Percentiles rank a stretch among this genome's conserved stretches.
Conservation (phyloP, 192 early-diverging fungal genomes). For the Linderina pennispora region DNA sequence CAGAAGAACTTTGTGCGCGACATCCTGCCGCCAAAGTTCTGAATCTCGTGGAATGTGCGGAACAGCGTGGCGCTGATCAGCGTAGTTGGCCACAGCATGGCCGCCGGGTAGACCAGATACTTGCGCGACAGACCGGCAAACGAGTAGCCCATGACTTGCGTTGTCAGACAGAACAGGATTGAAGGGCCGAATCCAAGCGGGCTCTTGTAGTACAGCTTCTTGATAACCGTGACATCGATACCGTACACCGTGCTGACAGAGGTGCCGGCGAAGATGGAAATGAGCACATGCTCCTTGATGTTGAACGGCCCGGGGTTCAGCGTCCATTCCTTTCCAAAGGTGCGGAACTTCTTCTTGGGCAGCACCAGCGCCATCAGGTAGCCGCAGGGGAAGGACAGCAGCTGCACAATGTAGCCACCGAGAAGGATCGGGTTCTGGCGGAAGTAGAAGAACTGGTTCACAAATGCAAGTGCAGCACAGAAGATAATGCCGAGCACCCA, state of each 20-base stretch:
- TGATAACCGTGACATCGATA: constrained; percentile 69
- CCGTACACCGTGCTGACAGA: constrained; percentile 68
- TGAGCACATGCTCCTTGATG: constrained; percentile 86
- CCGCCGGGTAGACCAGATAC: constrained; percentile 75
- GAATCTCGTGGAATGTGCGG: constrained; percentile 67
- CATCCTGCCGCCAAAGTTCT: constrained; percentile 38
- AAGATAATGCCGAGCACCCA: constrained; percentile 72
- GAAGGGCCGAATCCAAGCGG: constrained; percentile 58
- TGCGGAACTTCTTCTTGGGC: constrained; percentile 47
- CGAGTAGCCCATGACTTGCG: constrained; percentile 61
- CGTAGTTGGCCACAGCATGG: constrained; percentile 84
- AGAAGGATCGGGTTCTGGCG: constrained; percentile 74
- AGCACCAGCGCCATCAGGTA: constrained; percentile 55
- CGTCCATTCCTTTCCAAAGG: constrained; percentile 47
- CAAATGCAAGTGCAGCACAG: constrained; percentile 53
- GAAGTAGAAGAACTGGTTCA: constrained; percentile 82
- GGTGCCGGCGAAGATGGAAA: constrained; percentile 68
- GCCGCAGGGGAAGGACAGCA: constrained; percentile 75
- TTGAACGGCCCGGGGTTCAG: constrained; percentile 87
- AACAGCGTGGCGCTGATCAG: constrained; percentile 74
- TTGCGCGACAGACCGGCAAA: constrained; percentile 67
- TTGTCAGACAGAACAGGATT: constrained; percentile 63
- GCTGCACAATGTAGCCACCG: constrained; percentile 61
- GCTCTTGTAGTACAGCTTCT: constrained; percentile 61
- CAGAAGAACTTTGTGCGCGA: constrained; percentile 50